Evolutionary conservation across 495 filamentous ascomycete genomes (phyloP).

Genomic region (Penicillium simplicissimum): DNA sequence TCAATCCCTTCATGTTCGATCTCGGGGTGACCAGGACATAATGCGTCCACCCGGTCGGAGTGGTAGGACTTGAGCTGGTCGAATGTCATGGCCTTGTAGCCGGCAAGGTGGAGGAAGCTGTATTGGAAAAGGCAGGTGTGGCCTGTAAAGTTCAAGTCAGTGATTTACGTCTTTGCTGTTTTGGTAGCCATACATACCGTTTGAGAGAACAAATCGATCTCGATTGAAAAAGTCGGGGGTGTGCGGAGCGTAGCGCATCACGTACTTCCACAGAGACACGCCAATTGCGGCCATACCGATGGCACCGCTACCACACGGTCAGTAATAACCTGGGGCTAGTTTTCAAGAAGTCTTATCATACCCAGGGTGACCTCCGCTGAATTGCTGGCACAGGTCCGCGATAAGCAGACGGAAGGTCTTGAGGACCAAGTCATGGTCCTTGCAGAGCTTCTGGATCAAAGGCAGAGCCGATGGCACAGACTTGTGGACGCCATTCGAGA

Average conservation of each 20-base stretch:
- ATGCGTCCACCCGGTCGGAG: slow-evolving; percentile 49
- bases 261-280: slow-evolving; percentile 86
- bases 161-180: neutral
- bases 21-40: slow-evolving; percentile 62
- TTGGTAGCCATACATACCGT: slow-evolving; percentile 16
- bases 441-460: slow-evolving; percentile 29
- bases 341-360: slow-evolving; percentile 22
- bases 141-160: slow-evolving; percentile 27
- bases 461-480: slow-evolving; percentile 22
- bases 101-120: slow-evolving; percentile 55
- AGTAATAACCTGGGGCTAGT: neutral
- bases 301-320: slow-evolving; percentile 47
- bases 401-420: slow-evolving; percentile 55
- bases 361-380: slow-evolving; percentile 59
- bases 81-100: slow-evolving; percentile 59
- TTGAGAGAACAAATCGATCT: slow-evolving; percentile 87
- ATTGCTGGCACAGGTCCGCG: slow-evolving; percentile 61
- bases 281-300: slow-evolving; percentile 93
- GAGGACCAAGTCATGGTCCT: slow-evolving; percentile 48
- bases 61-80: slow-evolving; percentile 63
- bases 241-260: slow-evolving; percentile 93
- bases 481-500: slow-evolving; percentile 19
- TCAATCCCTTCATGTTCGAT: slow-evolving; percentile 62
- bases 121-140: slow-evolving; percentile 64
- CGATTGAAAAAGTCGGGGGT: slow-evolving; percentile 87